These are phyloP conservation scores for Suhomyces maxii DNA, from an alignment of 1,139 yeast genomes.

Conservation along the genomic window DNA sequence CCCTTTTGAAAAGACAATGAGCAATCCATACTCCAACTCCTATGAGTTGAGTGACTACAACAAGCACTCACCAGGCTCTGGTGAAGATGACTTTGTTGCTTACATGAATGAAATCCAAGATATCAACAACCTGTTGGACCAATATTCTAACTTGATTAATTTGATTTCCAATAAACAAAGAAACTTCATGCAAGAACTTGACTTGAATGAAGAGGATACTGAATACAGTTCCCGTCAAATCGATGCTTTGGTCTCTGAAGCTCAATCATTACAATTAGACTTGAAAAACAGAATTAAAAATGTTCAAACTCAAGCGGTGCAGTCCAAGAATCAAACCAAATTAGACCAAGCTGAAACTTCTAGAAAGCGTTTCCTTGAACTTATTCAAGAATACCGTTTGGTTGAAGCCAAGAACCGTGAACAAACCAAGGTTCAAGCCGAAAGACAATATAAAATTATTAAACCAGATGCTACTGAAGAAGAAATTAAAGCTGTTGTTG, in stretches of 20 bases:
- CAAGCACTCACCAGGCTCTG: slow-evolving; percentile 25
- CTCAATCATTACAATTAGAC: slow-evolving; percentile 72
- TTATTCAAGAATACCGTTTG: slow-evolving; percentile 83
- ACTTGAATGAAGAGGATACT: slow-evolving; percentile 74
- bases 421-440: slow-evolving; percentile 83
- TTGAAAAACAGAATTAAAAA: slow-evolving; percentile 76
- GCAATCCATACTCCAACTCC: slow-evolving; percentile 28
- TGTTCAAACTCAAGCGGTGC: slow-evolving; percentile 64
- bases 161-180: slow-evolving; percentile 81
- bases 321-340: slow-evolving; percentile 74
- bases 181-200: slow-evolving; percentile 75
- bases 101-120: slow-evolving; percentile 84
- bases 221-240: slow-evolving; percentile 72
- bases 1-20: slow-evolving; percentile 14
- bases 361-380: slow-evolving; percentile 79
- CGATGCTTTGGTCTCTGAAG: slow-evolving; percentile 74
- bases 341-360: slow-evolving; percentile 88
- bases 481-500: slow-evolving; percentile 81
- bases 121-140: slow-evolving; percentile 77
- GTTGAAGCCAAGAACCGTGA: slow-evolving; percentile 87
- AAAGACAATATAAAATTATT: slow-evolving; percentile 88
- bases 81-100: slow-evolving; percentile 62
- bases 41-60: slow-evolving; percentile 39
- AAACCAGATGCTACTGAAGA: slow-evolving; percentile 90
- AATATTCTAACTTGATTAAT: slow-evolving; percentile 73